These are phyloP conservation scores for Xylaria flabelliformis DNA, from an alignment of 495 filamentous ascomycete species.

Conservation along the genomic window DNA sequence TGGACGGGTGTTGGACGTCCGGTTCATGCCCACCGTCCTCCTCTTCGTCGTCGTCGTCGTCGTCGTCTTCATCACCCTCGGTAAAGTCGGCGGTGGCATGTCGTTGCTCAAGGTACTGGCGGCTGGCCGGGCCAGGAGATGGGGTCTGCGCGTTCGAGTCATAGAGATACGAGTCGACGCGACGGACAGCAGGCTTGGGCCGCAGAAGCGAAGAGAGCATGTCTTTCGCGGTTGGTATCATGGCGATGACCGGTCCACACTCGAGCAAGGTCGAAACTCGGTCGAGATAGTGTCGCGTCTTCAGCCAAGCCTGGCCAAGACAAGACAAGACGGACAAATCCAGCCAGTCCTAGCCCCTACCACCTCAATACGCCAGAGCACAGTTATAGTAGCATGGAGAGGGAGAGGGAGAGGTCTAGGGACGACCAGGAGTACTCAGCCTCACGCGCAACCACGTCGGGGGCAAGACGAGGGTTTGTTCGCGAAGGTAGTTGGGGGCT, in stretches of 20 bases:
- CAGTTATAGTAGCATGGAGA: constrained; percentile 21
- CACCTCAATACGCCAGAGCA: constrained; percentile 18
- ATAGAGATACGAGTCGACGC: constrained; percentile 35
- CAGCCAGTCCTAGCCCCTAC: constrained; percentile 24
- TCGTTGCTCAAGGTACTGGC: constrained; percentile 47
- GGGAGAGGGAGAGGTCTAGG: not conserved
- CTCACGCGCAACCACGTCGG: not conserved
- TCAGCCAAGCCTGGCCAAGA: constrained; percentile 24
- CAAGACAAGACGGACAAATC: not conserved
- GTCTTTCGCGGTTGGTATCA: constrained; percentile 38
- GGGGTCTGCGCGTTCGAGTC: constrained; percentile 42
- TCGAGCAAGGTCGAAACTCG: constrained; percentile 15
- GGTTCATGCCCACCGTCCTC: constrained; percentile 46
- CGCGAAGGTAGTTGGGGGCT: not conserved
- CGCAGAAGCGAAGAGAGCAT: constrained; percentile 55
- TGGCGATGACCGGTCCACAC: constrained; percentile 8
- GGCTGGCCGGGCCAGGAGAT: constrained; percentile 42
- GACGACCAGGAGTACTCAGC: not conserved
- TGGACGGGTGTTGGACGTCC: constrained; percentile 54
- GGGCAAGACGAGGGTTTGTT: not conserved
- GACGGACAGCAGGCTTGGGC: constrained; percentile 45
- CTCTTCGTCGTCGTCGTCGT: constrained; percentile 49
- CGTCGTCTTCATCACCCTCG: constrained; percentile 50
- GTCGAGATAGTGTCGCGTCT: constrained; percentile 22
- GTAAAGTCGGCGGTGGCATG: constrained; percentile 65